phyloP scores from a whole-genome alignment of 2,329 filamentous ascomycete species.

The Teratosphaeria viscida region DNA sequence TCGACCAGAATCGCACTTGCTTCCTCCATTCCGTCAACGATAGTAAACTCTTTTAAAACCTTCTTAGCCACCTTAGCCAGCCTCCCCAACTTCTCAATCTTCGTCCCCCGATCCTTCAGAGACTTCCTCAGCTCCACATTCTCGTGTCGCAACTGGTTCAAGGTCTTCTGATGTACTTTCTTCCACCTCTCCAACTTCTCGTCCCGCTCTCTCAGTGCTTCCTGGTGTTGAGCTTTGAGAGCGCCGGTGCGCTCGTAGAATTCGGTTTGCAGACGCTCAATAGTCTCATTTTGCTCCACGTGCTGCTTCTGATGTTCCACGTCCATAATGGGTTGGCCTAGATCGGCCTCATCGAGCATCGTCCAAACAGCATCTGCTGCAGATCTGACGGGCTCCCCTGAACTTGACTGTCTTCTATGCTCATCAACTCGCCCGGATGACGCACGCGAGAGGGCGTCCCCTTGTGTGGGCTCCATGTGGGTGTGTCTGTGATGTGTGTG shows the following conservation, averaged over 20 bases:
- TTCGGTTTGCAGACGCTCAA: background rate
- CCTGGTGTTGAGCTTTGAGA: background rate
- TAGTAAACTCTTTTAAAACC: background rate
- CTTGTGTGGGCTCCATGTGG: too few species aligned
- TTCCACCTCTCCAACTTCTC: background rate
- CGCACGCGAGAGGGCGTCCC: background rate
- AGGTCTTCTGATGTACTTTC: background rate
- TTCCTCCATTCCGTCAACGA: background rate
- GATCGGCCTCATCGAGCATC: background rate
- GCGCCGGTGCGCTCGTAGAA: background rate
- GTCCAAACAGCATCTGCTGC: background rate
- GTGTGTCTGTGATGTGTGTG: background rate
- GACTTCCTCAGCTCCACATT: background rate
- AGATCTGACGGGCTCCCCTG: background rate
- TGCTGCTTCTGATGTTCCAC: background rate
- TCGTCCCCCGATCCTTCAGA: background rate
- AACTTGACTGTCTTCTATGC: background rate
- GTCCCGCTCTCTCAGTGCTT: background rate
- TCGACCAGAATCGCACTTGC: background rate
- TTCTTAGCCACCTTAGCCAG: background rate
- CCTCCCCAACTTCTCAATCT: background rate
- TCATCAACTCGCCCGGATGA: background rate
- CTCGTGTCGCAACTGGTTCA: background rate
- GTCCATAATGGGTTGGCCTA: background rate
- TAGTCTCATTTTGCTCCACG: background rate